phyloP scores from a whole-genome alignment of 1,284 basidiomycete genomes.

The Chondrostereum purpureum region DNA sequence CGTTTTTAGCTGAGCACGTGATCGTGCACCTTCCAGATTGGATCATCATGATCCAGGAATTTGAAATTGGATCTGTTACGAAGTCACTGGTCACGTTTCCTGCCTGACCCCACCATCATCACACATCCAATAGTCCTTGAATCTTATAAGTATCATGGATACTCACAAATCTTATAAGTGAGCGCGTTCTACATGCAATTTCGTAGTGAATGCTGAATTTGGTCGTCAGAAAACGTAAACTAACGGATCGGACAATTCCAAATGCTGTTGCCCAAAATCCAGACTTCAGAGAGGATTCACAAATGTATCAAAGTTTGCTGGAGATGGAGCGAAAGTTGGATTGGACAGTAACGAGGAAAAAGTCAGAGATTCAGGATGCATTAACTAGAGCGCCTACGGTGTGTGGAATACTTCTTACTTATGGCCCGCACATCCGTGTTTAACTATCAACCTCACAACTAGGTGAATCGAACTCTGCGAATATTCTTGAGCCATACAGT shows the following conservation, averaged over 20 bases:
- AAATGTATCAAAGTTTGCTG: slow-evolving; percentile 81
- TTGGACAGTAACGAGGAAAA: slow-evolving; percentile 92
- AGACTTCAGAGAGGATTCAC: slow-evolving; percentile 73
- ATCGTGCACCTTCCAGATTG: too few species aligned
- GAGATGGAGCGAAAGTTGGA: slow-evolving; percentile 90
- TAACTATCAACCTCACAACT: slow-evolving; percentile 9
- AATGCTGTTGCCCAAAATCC: slow-evolving; percentile 61
- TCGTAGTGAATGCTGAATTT: too few species aligned
- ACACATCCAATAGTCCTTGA: too few species aligned
- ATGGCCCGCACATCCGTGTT: slow-evolving; percentile 2
- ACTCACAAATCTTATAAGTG: too few species aligned
- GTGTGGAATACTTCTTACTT: slow-evolving; percentile 23
- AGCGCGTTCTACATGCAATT: too few species aligned
- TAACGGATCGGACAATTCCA: slow-evolving; percentile 76
- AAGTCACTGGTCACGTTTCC: too few species aligned
- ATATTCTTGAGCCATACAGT: slow-evolving; percentile 88
- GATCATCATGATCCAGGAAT: too few species aligned
- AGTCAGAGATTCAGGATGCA: slow-evolving; percentile 84
- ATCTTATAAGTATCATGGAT: too few species aligned
- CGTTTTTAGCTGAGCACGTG: too few species aligned
- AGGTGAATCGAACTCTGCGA: slow-evolving; percentile 83
- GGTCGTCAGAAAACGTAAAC: slow-evolving; percentile 63
- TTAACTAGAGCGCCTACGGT: slow-evolving; percentile 55
- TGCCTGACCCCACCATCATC: too few species aligned
- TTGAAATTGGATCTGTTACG: too few species aligned